Evolutionary conservation across 2,329 filamentous ascomycete genomes (phyloP).

Genomic region (Trichoderma simmonsii): DNA sequence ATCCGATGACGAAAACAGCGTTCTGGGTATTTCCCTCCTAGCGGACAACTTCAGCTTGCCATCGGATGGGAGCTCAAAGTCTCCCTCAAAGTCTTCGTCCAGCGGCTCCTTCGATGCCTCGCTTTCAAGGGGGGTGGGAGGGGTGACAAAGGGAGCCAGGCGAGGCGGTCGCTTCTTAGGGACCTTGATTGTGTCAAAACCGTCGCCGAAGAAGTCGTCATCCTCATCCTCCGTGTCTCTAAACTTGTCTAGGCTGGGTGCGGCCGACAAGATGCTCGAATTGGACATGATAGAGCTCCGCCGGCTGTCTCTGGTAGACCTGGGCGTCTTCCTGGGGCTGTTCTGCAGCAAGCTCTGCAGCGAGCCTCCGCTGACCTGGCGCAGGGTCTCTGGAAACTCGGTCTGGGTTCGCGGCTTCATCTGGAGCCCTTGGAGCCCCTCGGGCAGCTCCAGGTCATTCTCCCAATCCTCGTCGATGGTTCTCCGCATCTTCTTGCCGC

Average conservation of each 20-base stretch:
- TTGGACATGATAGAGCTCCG: slow-evolving; percentile 33
- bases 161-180: slow-evolving; percentile 55
- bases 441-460: slow-evolving; percentile 71
- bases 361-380: slow-evolving; percentile 61
- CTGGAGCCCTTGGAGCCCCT: slow-evolving; percentile 55
- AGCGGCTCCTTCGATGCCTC: slow-evolving; percentile 26
- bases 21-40: slow-evolving; percentile 59
- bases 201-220: slow-evolving; percentile 62
- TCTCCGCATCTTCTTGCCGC: slow-evolving; percentile 68
- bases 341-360: slow-evolving; percentile 48
- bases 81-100: slow-evolving; percentile 68
- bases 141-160: slow-evolving; percentile 52
- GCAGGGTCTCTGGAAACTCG: slow-evolving; percentile 64
- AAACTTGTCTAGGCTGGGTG: slow-evolving; percentile 61
- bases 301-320: slow-evolving; percentile 28
- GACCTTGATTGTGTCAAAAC: slow-evolving; percentile 64
- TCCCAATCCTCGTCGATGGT: slow-evolving; percentile 78
- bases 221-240: slow-evolving; percentile 58
- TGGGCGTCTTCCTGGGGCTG: slow-evolving; percentile 47
- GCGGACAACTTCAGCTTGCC: slow-evolving; percentile 64
- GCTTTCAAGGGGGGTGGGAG: slow-evolving; percentile 52
- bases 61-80: slow-evolving; percentile 68
- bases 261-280: slow-evolving; percentile 39
- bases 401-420: slow-evolving; percentile 61
- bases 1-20: slow-evolving; percentile 59